These are phyloP conservation scores for Macrocybe gigantea DNA, from an alignment of 768 basidiomycete genomes.

Conservation along the genomic window DNA sequence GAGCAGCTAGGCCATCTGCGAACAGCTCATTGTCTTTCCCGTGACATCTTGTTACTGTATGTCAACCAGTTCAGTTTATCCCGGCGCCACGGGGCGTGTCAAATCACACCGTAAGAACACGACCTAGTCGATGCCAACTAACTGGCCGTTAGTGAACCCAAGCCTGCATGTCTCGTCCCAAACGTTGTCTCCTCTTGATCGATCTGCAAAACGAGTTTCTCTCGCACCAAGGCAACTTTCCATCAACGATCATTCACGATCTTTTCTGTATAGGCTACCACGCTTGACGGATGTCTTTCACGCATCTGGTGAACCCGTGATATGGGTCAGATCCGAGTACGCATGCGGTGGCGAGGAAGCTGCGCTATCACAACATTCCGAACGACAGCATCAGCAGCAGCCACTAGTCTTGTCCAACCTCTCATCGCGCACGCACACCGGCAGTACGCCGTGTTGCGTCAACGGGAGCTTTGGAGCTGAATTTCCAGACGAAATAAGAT, in stretches of 20 bases:
- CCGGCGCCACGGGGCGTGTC: no score
- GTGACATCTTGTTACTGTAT: no score
- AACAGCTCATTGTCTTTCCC: no score
- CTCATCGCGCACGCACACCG: slow-evolving; percentile 16
- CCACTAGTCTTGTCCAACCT: neutral
- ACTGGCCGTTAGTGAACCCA: neutral
- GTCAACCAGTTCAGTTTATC: no score
- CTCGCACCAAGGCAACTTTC: slow-evolving; percentile 14
- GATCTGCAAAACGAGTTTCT: slow-evolving; percentile 24
- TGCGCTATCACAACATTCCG: neutral
- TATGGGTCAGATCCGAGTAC: slow-evolving; percentile 20
- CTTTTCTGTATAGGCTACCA: slow-evolving; percentile 12
- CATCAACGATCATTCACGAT: slow-evolving; percentile 11
- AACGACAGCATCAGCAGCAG: no score
- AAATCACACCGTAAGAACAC: no score
- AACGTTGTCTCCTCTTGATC: slow-evolving; percentile 17
- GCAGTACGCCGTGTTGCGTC: slow-evolving; percentile 17
- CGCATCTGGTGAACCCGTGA: slow-evolving; percentile 8
- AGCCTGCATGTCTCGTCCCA: neutral
- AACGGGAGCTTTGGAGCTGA: slow-evolving; percentile 13
- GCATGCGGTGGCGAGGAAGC: slow-evolving; percentile 1
- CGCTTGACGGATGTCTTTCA: slow-evolving; percentile 11
- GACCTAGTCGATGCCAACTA: no score
- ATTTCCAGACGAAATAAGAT: slow-evolving; percentile 11
- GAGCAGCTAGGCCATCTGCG: no score